Evolutionary conservation across 106 monocot species (phyloP).

Genomic region (Apostasia ramifera): DNA sequence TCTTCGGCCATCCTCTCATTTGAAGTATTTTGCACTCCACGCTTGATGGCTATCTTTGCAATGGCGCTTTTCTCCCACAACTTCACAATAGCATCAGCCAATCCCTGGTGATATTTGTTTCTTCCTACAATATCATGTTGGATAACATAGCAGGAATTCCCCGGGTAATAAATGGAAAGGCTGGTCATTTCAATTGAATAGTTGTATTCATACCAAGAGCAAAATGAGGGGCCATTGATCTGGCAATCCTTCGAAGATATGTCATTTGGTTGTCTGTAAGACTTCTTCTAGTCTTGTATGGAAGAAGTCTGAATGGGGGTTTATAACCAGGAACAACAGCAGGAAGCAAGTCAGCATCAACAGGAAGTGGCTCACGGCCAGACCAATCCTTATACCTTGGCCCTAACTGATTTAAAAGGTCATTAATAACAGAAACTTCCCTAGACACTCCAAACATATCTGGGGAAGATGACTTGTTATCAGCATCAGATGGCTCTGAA

Average conservation of each 20-base stretch:
- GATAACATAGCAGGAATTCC: background rate
- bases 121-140: constrained; percentile 49
- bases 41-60: constrained; percentile 93
- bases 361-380: constrained; percentile 69
- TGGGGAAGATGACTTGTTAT: background rate
- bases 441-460: constrained; percentile 4
- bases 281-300: constrained; percentile 44
- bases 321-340: constrained; percentile 59
- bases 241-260: constrained; percentile 65
- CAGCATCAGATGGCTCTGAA: constrained; percentile 12
- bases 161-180: background rate
- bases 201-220: constrained; percentile 51
- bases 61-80: constrained; percentile 94
- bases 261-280: constrained; percentile 74
- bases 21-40: constrained; percentile 73
- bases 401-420: constrained; percentile 69
- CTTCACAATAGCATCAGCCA: constrained; percentile 83
- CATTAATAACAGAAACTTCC: constrained; percentile 47
- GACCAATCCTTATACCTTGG: constrained; percentile 87
- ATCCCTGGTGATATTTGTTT: constrained; percentile 81
- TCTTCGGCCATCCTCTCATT: constrained; percentile 98
- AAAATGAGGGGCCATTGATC: constrained; percentile 89
- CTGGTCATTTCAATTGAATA: background rate
- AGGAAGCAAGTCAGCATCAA: constrained; percentile 95
- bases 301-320: constrained; percentile 76